These are phyloP conservation scores for Acanthamoeba comandoni DNA, from an alignment of 208 protist species.

Conservation along the genomic window DNA sequence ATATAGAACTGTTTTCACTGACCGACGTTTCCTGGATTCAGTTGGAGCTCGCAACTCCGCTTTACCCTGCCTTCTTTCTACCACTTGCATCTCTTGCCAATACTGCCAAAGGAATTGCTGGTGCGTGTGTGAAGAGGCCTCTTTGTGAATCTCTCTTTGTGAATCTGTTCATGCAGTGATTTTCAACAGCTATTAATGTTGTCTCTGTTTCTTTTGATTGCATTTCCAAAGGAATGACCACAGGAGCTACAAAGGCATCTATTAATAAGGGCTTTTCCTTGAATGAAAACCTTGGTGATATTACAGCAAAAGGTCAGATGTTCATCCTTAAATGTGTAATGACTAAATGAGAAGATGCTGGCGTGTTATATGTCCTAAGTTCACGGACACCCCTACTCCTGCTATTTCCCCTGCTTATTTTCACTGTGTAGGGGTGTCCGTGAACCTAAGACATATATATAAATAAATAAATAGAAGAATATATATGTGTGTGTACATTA, in stretches of 20 bases:
- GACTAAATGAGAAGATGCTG: too few relatives aligned
- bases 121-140: background rate
- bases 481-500: too few relatives aligned
- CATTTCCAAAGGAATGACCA: slow-evolving; percentile 36
- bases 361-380: too few relatives aligned
- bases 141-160: background rate
- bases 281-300: slow-evolving; percentile 42
- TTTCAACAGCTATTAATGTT: slow-evolving; percentile 17
- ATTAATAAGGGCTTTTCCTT: slow-evolving; percentile 52
- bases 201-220: slow-evolving; percentile 1
- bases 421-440: too few relatives aligned
- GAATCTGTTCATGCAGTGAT: background rate
- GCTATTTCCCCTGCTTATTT: too few relatives aligned
- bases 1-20: background rate
- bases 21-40: slow-evolving; percentile 9
- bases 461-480: too few relatives aligned
- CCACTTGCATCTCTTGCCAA: slow-evolving; percentile 62
- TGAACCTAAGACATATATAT: too few relatives aligned
- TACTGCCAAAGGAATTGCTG: slow-evolving; percentile 54
- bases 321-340: too few relatives aligned
- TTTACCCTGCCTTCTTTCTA: slow-evolving; percentile 62
- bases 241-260: slow-evolving; percentile 18
- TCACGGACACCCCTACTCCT: too few relatives aligned
- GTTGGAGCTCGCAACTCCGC: slow-evolving; percentile 59
- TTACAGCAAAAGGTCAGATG: slow-evolving; percentile 62